Base-by-base conservation (phyloP, 805 yeast genomes). In the Candida gorgasii region DNA sequence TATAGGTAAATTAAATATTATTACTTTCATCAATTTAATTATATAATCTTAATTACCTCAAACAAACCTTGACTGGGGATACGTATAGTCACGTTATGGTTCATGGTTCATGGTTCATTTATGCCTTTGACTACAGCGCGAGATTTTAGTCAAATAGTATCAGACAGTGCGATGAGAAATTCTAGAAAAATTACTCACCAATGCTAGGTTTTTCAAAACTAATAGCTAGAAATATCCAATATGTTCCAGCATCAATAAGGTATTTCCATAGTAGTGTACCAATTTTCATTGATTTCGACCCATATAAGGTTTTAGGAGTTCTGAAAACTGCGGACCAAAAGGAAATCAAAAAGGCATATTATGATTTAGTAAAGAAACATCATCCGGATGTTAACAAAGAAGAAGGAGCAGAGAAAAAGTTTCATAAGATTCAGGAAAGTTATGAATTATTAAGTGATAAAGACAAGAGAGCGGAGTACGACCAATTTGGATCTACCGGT, bases 361-460 rank as follows among this genome's bases (percentile, higher is more conserved):
- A 89, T 62, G 84, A 89, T 57, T 71, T 93, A 49, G 99, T 97
- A 12, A 93, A 93, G 64, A 79, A 92, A 62, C 89, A 73, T 63
- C 99, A 93, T 64, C 99, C 99, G 0, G 99, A 93, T 69, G 87
- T 93, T 34, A 93, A 92, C 64, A 93, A 92, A 64, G 97, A 87
- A 49, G 78, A 79, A 18, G 92, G 78, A 14, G 93, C 98, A 0
- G 96, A 92, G 54, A 79, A 80, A 58, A 82, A 82, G 62, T 93
- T 93, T 69, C 98, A 93, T 58, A 88, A 86, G 55, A 78, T 93
- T 50, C 98, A 92, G 59, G 93, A 86, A 50, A 95, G 97, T 1
- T 93, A 95, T 59, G 99, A 93, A 64, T 79, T 93, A 27, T 72
- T 93, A 57, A 82, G 89, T 34, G 95, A 89, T 61, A 86, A 88